Evolutionary conservation across 208 protist genomes (phyloP), one percentile per base, ranked within the genome.

Genomic region (Crithidia acanthocephali): DNA sequence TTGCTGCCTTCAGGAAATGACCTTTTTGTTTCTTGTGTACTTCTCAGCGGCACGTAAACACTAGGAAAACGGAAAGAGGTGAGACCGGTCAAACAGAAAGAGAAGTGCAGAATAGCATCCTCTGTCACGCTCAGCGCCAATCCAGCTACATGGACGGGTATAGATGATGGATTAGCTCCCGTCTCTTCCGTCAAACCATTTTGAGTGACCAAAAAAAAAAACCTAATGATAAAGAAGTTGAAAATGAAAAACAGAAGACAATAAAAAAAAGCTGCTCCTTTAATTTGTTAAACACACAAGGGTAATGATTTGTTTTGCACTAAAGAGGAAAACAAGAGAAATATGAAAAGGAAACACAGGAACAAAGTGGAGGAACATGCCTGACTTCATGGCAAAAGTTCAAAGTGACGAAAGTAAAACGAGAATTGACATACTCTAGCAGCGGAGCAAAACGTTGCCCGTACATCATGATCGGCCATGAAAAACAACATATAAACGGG

Each of bases 401-500:
- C 44, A 48, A 48, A 48, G 16, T 13, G 44, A 22, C 4, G 44
- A 13, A 44, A 58, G 35, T 4, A 23, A n/a, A 35, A 48, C 2
- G 20, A 58, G 15, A 56, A 52, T 33, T n/a, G 37, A 58, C 48
- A 35, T 47, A 56, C 48, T 27, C 32, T 45, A 68, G 62, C 62
- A 48, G 62, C 48, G 48, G 48, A 68, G 62, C 62, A 48, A 58
- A 25, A 16, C 33, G 35, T 45, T 68, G 62, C 48, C 35, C 33
- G 47, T 68, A 58, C 15, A 33, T 58, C 35, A 45, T 58, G 33
- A 22, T 48, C 20, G 6, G n/a, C 27, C 50, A 58, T 47, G 62
- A 48, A 40, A 50, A 58, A 7, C 56, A 78, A 27, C 57, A 66
- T 28, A 23, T 3, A 50, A n/a, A n/a, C n/a, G n/a, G n/a, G 35